Conservation (phyloP, 176 grass and related monocot species). For the Cymbopogon citratus region DNA sequence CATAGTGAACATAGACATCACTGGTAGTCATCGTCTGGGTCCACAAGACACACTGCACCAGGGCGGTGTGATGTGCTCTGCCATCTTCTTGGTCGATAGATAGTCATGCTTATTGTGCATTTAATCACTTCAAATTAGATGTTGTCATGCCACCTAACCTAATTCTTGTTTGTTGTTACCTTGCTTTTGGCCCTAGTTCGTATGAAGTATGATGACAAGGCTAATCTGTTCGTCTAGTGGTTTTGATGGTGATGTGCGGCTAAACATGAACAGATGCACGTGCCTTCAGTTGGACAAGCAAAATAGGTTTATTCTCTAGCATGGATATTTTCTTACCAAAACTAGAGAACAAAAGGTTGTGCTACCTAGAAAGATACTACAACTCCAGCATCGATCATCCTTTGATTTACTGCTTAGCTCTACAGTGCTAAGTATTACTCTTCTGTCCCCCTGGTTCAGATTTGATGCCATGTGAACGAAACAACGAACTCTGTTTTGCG, state of each 20-base stretch:
- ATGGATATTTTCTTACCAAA: too few species aligned
- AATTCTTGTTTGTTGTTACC: background rate
- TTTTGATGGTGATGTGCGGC: slow-evolving; percentile 3
- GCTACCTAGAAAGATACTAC: background rate
- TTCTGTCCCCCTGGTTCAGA: slow-evolving; percentile 18
- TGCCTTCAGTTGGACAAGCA: background rate
- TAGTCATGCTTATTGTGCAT: background rate
- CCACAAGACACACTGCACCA: background rate
- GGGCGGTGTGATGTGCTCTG: background rate
- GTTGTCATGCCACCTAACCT: slow-evolving; percentile 34
- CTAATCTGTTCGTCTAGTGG: slow-evolving; percentile 14
- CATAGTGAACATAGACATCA: background rate
- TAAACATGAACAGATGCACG: background rate
- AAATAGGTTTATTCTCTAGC: background rate
- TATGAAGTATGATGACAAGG: background rate
- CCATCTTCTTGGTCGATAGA: slow-evolving; percentile 21
- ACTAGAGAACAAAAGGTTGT: background rate
- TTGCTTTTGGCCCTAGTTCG: slow-evolving; percentile 2
- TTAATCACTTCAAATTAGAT: background rate
- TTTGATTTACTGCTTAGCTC: slow-evolving; percentile 18
- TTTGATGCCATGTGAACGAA: slow-evolving; percentile 32
- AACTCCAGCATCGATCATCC: background rate
- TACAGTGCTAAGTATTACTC: slow-evolving; percentile 19
- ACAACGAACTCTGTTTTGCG: slow-evolving; percentile 15
- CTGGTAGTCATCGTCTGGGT: background rate